Evolutionary conservation across 2,329 filamentous ascomycete genomes (phyloP), one percentile per base, ranked within the genome.

Genomic region (Phoma sp.): DNA sequence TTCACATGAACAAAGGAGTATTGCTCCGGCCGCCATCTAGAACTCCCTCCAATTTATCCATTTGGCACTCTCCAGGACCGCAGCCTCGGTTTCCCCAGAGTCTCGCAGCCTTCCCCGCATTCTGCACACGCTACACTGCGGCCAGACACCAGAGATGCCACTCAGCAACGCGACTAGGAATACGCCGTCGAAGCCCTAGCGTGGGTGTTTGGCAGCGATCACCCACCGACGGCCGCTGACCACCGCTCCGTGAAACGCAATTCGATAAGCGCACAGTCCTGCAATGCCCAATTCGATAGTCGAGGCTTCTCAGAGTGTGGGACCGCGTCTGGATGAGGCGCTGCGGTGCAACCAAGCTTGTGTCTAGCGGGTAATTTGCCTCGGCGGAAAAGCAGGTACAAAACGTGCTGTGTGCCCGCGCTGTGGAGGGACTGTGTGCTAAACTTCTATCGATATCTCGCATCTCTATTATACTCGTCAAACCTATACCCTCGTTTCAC

Each of bases 381-480:
- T 50, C 24, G 45, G 40, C 31, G 35, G 27, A 21, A 24, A 41
- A 49, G 39, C 41, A 55, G 52, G 52, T 55, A 55, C 52, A 55
- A 55, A 51, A 55, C 31, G 47, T 39, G 47, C 27, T 31, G 5
- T 21, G 13, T 49, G 52, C 41, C 46, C 52, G n/a, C 17, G 3
- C 13, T 21, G 38, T 24, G n/a, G 38, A 19, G 7, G 7, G 6
- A 2, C 17, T n/a, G 37, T 33, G 46, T 55, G 36, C 44, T 44
- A 35, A 39, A 36, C 25, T 17, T 21, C 27, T 35, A 25, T 46
- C 24, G 35, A 55, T 36, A 50, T 39, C 41, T 46, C 21, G 24
- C 40, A 33, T 41, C 32, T 38, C 21, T 50, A 37, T 22, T 41
- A 35, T 37, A 31, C n/a, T 40, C 17, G 22, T 32, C 33, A 35